Evolutionary conservation across 805 yeast species (phyloP).

Genomic region (Kluyveromyces siamensis): DNA sequence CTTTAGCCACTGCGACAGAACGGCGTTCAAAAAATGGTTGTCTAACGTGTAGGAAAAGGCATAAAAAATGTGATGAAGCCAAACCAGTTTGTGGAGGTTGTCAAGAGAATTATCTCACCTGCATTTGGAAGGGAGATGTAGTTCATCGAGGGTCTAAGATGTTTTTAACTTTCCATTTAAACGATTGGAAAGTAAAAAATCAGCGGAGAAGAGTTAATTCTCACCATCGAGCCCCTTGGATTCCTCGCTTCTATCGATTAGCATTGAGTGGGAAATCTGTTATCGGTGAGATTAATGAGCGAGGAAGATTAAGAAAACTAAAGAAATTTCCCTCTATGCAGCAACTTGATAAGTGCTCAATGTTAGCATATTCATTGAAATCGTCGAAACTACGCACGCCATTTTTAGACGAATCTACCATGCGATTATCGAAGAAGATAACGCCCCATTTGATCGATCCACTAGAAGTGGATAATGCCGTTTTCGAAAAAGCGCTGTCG

Average conservation of each 20-base stretch:
- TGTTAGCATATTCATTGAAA: not conserved
- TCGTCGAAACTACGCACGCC: conserved; percentile 10
- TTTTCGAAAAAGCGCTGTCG: not conserved
- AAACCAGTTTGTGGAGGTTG: not conserved
- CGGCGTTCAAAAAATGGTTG: not conserved
- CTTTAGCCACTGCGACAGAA: not conserved
- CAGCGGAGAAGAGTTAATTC: not conserved
- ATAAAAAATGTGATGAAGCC: not conserved
- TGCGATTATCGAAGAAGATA: conserved; percentile 1
- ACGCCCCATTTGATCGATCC: not conserved
- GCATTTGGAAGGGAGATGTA: not conserved
- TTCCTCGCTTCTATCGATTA: not conserved
- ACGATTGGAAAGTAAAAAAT: not conserved
- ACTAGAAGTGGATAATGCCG: not conserved
- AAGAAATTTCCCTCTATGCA: not conserved
- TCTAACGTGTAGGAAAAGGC: not conserved
- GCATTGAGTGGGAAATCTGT: not conserved
- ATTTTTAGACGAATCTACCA: conserved; percentile 5
- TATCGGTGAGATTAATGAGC: not conserved
- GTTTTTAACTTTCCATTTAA: not conserved
- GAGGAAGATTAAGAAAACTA: not conserved
- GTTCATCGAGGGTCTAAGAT: not conserved
- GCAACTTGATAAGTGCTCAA: not conserved
- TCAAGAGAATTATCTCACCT: not conserved
- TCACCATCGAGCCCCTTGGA: not conserved